Percentiles rank a stretch among this genome's conserved stretches.
Conservation (phyloP, 2,329 filamentous ascomycete genomes). For the Fusarium sororula region DNA sequence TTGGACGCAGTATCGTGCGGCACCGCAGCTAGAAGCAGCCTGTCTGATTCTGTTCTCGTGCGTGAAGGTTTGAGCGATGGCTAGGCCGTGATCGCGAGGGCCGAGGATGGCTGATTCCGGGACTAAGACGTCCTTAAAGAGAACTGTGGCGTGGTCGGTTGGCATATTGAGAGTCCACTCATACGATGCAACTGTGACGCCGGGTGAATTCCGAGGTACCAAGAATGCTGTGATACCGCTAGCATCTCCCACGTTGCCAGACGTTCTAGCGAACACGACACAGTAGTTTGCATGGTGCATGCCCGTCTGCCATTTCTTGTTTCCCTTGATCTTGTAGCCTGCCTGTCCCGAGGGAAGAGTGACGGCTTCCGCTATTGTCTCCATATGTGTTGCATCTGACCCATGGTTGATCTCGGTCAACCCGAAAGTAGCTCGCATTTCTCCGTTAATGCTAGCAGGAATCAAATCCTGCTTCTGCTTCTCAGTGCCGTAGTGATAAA, state of each 20-base stretch:
- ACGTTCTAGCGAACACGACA: background rate
- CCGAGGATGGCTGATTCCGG: background rate
- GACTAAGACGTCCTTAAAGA: background rate
- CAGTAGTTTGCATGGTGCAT: background rate
- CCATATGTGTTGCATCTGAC: background rate
- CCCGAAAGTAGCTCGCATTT: background rate
- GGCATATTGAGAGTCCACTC: background rate
- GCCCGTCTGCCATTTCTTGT: background rate
- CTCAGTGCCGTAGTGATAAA: background rate
- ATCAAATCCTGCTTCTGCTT: background rate
- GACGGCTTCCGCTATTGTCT: background rate
- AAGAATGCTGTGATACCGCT: background rate
- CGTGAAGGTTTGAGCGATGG: background rate
- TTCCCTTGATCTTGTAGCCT: background rate
- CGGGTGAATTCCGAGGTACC: background rate
- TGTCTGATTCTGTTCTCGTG: background rate
- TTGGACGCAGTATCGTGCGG: background rate
- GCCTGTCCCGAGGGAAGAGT: background rate
- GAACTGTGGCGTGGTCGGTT: background rate
- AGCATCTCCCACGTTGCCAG: background rate
- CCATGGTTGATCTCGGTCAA: background rate
- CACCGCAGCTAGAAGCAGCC: background rate
- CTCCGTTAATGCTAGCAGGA: background rate
- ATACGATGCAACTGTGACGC: background rate
- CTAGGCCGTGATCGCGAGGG: background rate